Percentiles rank a stretch among this genome's conserved stretches.
These are phyloP conservation scores for Bruguiera parviflora DNA, from an alignment of 345 rosid species.

Conservation along the genomic window DNA sequence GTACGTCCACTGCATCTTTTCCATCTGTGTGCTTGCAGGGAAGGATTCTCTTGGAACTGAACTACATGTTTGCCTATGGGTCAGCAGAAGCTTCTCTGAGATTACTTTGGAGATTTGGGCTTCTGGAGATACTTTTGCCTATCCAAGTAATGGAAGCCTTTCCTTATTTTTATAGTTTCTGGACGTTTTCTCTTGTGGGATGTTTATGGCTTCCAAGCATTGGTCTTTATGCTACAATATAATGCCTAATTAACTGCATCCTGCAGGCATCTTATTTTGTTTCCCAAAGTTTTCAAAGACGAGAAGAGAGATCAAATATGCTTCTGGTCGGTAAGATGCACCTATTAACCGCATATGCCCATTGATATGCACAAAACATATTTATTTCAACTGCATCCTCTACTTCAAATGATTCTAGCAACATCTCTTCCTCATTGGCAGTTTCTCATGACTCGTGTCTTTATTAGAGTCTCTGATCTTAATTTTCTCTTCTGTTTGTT, in stretches of 20 bases:
- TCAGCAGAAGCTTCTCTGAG: constrained; percentile 87
- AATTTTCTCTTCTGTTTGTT: constrained; percentile 5
- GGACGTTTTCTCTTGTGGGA: no score
- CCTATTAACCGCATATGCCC: background rate
- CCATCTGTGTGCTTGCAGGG: constrained; percentile 37
- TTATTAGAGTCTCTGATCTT: background rate
- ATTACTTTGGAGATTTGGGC: constrained; percentile 79
- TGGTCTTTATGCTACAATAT: no score
- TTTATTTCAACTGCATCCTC: background rate
- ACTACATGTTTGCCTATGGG: constrained; percentile 88
- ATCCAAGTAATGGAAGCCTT: constrained; percentile 45
- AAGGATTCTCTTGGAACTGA: constrained; percentile 83
- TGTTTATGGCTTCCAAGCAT: no score
- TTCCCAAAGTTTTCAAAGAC: constrained; percentile 60
- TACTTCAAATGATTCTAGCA: background rate
- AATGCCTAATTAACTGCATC: constrained; percentile 5
- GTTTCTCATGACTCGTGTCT: background rate
- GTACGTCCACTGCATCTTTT: background rate
- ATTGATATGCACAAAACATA: no score
- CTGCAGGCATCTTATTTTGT: constrained; percentile 74
- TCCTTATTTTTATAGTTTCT: background rate
- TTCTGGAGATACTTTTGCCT: constrained; percentile 73
- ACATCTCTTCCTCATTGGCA: background rate
- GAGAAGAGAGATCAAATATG: constrained; percentile 78
- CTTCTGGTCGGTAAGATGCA: constrained; percentile 50